These are phyloP conservation scores for Podospora sp. DNA, from an alignment of 495 filamentous ascomycete species.

Conservation along the genomic window DNA sequence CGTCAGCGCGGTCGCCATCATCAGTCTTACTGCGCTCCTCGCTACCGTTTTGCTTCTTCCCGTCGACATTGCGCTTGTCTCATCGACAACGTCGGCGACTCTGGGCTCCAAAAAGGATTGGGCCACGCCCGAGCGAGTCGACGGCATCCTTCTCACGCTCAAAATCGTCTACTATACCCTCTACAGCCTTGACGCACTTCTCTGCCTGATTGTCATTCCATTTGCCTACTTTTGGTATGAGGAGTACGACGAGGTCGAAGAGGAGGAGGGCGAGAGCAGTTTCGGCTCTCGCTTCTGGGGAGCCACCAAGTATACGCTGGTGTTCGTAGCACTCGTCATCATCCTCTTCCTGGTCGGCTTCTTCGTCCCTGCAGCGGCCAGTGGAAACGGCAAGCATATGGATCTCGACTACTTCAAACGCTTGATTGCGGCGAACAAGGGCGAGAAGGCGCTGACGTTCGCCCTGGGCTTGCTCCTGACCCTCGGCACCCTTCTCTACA, in stretches of 20 bases:
- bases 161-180: conserved; percentile 90
- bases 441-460: conserved; percentile 90
- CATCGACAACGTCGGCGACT: conserved; percentile 75
- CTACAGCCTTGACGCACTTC: conserved; percentile 87
- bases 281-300: conserved; percentile 70
- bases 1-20: conserved; percentile 79
- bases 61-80: conserved; percentile 93
- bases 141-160: conserved; percentile 74
- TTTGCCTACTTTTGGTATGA: conserved; percentile 99
- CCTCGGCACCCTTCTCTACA: conserved; percentile 80
- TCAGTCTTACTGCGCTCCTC: conserved; percentile 82
- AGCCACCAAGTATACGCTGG: conserved; percentile 87
- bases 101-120: conserved; percentile 89
- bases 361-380: conserved; percentile 77
- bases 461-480: conserved; percentile 81
- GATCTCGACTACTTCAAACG: conserved; percentile 91
- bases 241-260: conserved; percentile 86
- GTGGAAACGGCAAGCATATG: conserved; percentile 60
- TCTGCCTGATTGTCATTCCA: conserved; percentile 88
- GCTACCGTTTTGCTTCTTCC: conserved; percentile 91
- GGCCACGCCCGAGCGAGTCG: conserved; percentile 78
- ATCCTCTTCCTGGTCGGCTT: conserved; percentile 90
- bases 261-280: conserved; percentile 74
- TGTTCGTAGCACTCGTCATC: conserved; percentile 75
- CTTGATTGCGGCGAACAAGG: conserved; percentile 80